Evolutionary conservation across 306 rosid genomes (phyloP), one percentile per base, ranked within the genome.

Genomic region (Parietaria judaica): DNA sequence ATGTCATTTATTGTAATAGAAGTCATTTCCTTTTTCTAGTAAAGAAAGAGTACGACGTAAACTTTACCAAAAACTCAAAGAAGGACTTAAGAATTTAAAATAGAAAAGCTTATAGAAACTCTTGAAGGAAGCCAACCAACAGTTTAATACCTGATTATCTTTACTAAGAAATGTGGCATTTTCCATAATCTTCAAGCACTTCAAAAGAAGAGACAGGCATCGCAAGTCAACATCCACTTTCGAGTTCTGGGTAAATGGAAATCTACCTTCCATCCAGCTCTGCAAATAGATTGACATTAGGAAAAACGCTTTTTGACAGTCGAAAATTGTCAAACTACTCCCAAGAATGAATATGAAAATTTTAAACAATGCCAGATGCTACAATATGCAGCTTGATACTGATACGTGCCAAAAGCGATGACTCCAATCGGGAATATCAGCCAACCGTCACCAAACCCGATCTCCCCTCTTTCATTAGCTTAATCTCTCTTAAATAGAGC

Each of bases 171-270:
- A 88, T 45, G 99, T 84, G 6, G 99, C 97, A 74, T 94, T 94
- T 81, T 94, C 97, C 99, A 94, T 94, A 58, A 94, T 86, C 86
- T 88, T 88, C 84, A 94, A 79, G 77, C 99, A 84, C 77, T 88
- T 94, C 77, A 69, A 77, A 59, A 79, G 77, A 43, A 74, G 66
- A 70, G 79, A 75, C 56, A 94, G 72, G 72, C 83, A 74, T 76
- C 73, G 78, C 52, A 79, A 60, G 39, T 43, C 75, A 69, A 73
- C 74, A 49, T 75, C 69, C 38, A 54, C 71, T 70, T 79, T 80
- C 65, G 60, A 69, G 72, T 74, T 79, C 72, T 65, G 76, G 41
- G 80, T 63, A 54, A 84, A 74, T 45, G 67, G 75, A 39, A 79
- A 74, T 60, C 65, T 14, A 69, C 7, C 44, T 49, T 83, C 70